Evolutionary conservation across 164 flowering plant species (phyloP).

Genomic region (Akebia trifoliata): DNA sequence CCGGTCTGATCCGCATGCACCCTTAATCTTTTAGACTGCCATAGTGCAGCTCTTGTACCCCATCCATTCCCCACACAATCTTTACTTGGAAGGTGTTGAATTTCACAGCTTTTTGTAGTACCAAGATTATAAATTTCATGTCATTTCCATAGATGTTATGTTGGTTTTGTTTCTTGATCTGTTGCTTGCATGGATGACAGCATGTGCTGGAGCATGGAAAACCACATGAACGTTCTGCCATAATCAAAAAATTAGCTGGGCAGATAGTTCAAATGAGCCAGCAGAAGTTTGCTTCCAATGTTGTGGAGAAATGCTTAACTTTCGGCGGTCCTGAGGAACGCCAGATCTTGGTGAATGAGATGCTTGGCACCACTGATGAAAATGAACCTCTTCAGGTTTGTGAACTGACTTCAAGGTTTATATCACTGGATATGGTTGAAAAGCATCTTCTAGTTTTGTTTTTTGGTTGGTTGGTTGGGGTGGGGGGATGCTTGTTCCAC

Average conservation of each 20-base stretch:
- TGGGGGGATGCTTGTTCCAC: too few species aligned
- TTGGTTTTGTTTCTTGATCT: background rate
- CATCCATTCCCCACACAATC: background rate
- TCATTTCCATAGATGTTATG: background rate
- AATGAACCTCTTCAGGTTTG: conserved; percentile 95
- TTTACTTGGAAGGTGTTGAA: background rate
- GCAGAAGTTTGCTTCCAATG: conserved; percentile 98
- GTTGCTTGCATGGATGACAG: conserved; percentile 31
- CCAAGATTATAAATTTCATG: background rate
- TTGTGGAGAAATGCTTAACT: conserved; percentile 90
- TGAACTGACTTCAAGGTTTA: background rate
- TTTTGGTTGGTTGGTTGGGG: too few species aligned
- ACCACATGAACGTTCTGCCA: conserved; percentile 76
- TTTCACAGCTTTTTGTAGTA: background rate
- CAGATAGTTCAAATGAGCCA: conserved; percentile 95
- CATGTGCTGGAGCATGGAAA: conserved; percentile 98
- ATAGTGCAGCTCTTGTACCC: too few species aligned
- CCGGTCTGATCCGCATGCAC: too few species aligned
- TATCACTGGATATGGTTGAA: background rate
- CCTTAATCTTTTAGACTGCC: too few species aligned
- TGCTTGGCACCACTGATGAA: conserved; percentile 95
- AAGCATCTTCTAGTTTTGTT: too few species aligned
- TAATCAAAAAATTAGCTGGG: conserved; percentile 83
- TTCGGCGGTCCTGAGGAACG: conserved; percentile 78
- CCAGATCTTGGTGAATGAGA: conserved; percentile 80